phyloP scores from a whole-genome alignment of 208 protist species.

The Crithidia expoeki region DNA sequence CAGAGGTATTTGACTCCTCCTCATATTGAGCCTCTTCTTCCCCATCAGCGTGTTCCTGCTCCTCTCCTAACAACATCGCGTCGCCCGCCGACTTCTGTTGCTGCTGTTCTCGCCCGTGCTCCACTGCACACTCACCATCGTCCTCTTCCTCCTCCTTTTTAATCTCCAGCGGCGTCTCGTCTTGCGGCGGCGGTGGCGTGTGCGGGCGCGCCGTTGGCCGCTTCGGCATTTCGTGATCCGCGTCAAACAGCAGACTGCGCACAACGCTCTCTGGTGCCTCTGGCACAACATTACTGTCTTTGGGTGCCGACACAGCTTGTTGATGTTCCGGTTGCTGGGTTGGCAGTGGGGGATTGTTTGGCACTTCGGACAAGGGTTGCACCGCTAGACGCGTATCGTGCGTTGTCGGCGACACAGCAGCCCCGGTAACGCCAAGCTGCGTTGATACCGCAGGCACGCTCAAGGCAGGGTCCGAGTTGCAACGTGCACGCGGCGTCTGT shows the following conservation, averaged over 20 bases:
- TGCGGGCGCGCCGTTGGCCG: neutral
- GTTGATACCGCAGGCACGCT: neutral
- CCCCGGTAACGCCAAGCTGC: neutral
- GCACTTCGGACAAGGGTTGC: neutral
- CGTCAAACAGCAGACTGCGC: slow-evolving; percentile 24
- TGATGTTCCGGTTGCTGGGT: no score
- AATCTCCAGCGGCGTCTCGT: neutral
- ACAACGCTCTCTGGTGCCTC: slow-evolving; percentile 5
- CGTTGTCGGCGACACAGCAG: neutral
- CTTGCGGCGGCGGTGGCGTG: neutral
- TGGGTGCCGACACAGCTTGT: no score
- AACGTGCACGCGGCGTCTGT: neutral
- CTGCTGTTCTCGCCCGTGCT: no score
- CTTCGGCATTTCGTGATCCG: neutral
- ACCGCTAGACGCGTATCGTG: neutral
- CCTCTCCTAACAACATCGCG: no score
- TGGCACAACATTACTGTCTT: neutral
- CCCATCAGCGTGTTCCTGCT: no score
- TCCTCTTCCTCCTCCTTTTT: neutral
- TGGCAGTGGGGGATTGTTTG: neutral
- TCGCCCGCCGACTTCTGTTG: no score
- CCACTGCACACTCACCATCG: neutral
- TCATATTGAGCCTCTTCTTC: no score
- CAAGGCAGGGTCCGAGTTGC: neutral
- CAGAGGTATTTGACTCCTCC: no score